phyloP scores from a whole-genome alignment of 805 yeast genomes.

The Starmerella floricola region DNA sequence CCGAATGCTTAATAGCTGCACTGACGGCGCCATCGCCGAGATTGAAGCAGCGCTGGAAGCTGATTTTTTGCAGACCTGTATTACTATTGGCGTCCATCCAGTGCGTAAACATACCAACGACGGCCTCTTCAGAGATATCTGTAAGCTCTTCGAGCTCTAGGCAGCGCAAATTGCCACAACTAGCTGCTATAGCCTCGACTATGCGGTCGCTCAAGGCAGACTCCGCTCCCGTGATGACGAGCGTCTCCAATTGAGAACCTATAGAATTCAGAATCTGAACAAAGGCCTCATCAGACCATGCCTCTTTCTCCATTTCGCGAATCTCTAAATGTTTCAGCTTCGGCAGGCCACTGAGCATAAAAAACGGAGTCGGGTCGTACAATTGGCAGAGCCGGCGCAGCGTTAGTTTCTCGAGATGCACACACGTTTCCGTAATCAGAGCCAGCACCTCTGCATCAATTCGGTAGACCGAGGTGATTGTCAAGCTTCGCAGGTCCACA shows the following conservation, averaged over 20 bases:
- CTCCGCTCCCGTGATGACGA: slow-evolving; percentile 62
- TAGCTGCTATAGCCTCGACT: slow-evolving; percentile 46
- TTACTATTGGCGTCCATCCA: slow-evolving; percentile 33
- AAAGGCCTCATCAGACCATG: slow-evolving; percentile 56
- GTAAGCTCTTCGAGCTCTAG: slow-evolving; percentile 50
- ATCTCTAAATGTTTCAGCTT: slow-evolving; percentile 49
- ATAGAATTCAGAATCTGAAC: slow-evolving; percentile 38
- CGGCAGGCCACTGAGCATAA: slow-evolving; percentile 46
- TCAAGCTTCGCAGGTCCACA: slow-evolving; percentile 43
- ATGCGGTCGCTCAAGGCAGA: slow-evolving; percentile 38
- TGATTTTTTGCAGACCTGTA: slow-evolving; percentile 47
- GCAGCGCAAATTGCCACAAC: slow-evolving; percentile 36
- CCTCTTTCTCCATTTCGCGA: slow-evolving; percentile 52
- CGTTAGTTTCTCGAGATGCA: slow-evolving; percentile 42
- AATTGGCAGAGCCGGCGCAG: slow-evolving; percentile 66
- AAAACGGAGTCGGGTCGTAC: slow-evolving; percentile 43
- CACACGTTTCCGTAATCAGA: slow-evolving; percentile 47
- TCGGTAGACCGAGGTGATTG: slow-evolving; percentile 71
- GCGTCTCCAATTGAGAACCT: slow-evolving; percentile 47
- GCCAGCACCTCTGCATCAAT: slow-evolving; percentile 56
- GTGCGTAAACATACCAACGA: slow-evolving; percentile 44
- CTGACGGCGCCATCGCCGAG: slow-evolving; percentile 52
- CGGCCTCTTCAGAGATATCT: slow-evolving; percentile 57
- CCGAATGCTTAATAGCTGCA: slow-evolving; percentile 51
- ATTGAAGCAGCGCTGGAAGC: slow-evolving; percentile 52